Evolutionary conservation across 345 rosid species (phyloP), one percentile per base, ranked within the genome.

Genomic region (Melastoma malabathricum): DNA sequence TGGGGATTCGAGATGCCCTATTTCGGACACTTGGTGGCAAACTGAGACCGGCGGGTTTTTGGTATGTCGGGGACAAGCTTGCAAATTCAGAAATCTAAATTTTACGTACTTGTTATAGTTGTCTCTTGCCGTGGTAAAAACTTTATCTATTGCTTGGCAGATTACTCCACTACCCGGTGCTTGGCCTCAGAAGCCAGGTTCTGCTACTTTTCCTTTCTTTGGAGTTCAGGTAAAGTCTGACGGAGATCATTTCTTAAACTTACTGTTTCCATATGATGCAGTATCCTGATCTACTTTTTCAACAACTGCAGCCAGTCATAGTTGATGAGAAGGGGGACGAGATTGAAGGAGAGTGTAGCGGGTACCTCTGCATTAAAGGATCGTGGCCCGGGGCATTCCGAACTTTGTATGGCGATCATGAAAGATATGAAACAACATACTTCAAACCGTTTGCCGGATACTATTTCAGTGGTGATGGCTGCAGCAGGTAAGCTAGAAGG

Each of bases 21-120:
- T 92, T 60, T 84, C 95, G 23, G 98, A 92, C 64, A 92, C 98
- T 18, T 92, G 98, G 98, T 92, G 98, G 98, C 97, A 92, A 73
- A 92, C 98, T 57, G 98, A 92, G 81, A 87, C 96, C 53, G 98
- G 98, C 18, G 98, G 98, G 60, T 84, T 87, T 73, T 75, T 92
- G 97, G 98, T 84, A 73, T 29, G 6, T 29, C 38, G 5, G 9
- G 38, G 38, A n/a, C n/a, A n/a, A n/a, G n/a, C n/a, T 29, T 29
- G 8, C 38, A 5, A 5, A 29, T 29, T 29, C 6, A 4, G 38
- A 29, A 5, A 5, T 29, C 9, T 29, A 1, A 1, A 5, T 10
- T 29, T 29, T 29, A 29, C 9, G 9, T 29, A 29, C 38, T 29
- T 29, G 1, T 4, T 6, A 29, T 2, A 29, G 9, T 29, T 29